Conservation (phyloP, 352 stramenopile species). For the Phytophthora idaei region DNA sequence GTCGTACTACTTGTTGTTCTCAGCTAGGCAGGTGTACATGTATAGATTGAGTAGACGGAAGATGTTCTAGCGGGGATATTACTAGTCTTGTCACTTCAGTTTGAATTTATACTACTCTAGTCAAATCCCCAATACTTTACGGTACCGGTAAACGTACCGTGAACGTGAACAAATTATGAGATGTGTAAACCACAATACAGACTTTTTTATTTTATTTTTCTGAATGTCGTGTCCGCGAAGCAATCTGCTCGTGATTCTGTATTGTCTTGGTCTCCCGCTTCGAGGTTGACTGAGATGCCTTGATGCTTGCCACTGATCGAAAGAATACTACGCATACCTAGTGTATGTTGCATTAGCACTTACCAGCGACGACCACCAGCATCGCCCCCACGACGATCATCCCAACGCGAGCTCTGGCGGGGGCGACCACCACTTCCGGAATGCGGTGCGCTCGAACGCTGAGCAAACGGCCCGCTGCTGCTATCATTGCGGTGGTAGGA, state of each 20-base stretch:
- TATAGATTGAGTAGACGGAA: too few relatives aligned
- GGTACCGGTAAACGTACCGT: too few relatives aligned
- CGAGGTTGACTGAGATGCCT: conserved; percentile 3
- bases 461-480: conserved; percentile 63
- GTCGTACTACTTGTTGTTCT: too few relatives aligned
- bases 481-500: conserved; percentile 57
- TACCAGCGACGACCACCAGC: conserved; percentile 35
- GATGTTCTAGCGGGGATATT: too few relatives aligned
- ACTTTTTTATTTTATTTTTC: conserved; percentile 42
- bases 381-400: conserved; percentile 62
- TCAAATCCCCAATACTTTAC: too few relatives aligned
- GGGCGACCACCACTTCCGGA: conserved; percentile 50
- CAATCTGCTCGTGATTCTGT: conserved; percentile 20
- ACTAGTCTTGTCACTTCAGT: too few relatives aligned
- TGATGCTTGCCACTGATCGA: conserved; percentile 1
- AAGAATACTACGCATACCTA: neutral
- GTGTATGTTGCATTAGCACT: neutral
- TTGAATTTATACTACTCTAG: too few relatives aligned
- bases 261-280: conserved; percentile 15
- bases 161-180: too few relatives aligned
- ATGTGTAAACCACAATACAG: conserved; percentile 12
- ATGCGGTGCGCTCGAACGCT: conserved; percentile 52
- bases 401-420: conserved; percentile 69
- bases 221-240: conserved; percentile 25
- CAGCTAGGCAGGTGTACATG: too few relatives aligned